Evolutionary conservation across 1,284 basidiomycete genomes (phyloP).

Genomic region (Irpex sp.): DNA sequence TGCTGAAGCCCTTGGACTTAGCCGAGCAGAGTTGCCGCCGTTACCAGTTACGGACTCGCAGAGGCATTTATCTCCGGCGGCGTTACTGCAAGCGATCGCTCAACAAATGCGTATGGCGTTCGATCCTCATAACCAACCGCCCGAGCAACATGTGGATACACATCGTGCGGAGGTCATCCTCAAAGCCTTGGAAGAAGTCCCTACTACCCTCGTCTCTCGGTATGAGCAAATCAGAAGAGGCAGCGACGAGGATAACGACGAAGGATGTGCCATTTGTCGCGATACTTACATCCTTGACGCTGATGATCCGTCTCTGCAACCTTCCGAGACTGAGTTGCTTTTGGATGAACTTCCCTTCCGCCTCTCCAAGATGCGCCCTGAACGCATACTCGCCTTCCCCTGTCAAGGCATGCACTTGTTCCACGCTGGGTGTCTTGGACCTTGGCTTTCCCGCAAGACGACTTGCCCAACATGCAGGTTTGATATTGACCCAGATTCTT

Average conservation of each 20-base stretch:
- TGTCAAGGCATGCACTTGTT: constrained; percentile 30
- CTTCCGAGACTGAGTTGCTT: neutral
- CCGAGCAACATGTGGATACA: constrained; percentile 6
- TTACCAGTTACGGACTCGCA: neutral
- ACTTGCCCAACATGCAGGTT: constrained; percentile 30
- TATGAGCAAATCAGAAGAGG: constrained; percentile 26
- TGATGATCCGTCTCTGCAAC: neutral
- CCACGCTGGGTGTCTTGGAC: constrained; percentile 25
- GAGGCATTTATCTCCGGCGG: neutral
- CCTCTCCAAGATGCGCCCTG: neutral
- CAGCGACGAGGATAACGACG: constrained; percentile 17
- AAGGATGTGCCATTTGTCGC: constrained; percentile 28
- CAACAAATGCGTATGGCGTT: neutral
- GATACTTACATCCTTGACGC: constrained; percentile 17
- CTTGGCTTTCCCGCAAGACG: constrained; percentile 29
- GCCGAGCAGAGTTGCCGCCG: neutral
- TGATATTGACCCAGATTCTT: constrained; percentile 28
- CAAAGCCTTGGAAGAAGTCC: constrained; percentile 19
- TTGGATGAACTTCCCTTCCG: constrained; percentile 18
- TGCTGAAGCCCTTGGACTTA: neutral
- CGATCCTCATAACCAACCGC: neutral
- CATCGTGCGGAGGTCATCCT: constrained; percentile 25
- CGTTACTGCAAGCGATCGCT: neutral
- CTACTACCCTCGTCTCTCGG: constrained; percentile 21
- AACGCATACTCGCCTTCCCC: constrained; percentile 23